A percentile compares a stretch with the other conserved stretches of the same genome.
These are phyloP conservation scores for Phytophthora hibernalis DNA, from an alignment of 352 stramenopile genomes.

Conservation along the genomic window DNA sequence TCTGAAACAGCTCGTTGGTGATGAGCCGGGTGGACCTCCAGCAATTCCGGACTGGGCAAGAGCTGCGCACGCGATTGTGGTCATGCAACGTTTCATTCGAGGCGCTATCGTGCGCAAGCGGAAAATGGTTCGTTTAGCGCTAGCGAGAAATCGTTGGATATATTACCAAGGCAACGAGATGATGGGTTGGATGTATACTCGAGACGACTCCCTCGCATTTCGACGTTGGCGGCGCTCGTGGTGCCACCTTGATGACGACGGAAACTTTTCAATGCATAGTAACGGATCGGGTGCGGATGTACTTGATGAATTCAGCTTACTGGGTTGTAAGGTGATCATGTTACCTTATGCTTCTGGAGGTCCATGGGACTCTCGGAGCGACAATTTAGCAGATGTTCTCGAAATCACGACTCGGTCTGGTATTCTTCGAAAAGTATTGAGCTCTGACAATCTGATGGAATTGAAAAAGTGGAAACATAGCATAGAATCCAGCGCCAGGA, in stretches of 20 bases:
- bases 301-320: conserved; percentile 71
- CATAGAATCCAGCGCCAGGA: conserved; percentile 66
- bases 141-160: conserved; percentile 65
- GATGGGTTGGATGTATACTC: conserved; percentile 86
- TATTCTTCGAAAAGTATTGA: conserved; percentile 66
- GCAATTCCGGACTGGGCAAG: conserved; percentile 72
- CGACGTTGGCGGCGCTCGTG: conserved; percentile 83
- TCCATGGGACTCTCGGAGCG: conserved; percentile 46
- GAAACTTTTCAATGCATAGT: conserved; percentile 72
- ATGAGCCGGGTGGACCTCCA: conserved; percentile 48
- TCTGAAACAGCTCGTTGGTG: conserved; percentile 80
- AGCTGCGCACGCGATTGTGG: conserved; percentile 74
- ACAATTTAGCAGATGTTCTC: conserved; percentile 47
- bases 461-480: conserved; percentile 77
- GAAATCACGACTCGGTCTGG: conserved; percentile 67
- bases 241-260: conserved; percentile 80
- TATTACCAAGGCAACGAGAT: conserved; percentile 66
- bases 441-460: conserved; percentile 60
- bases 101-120: conserved; percentile 73
- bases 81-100: conserved; percentile 85
- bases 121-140: conserved; percentile 65
- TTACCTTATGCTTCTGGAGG: conserved; percentile 57
- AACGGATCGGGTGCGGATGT: conserved; percentile 74
- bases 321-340: conserved; percentile 74
- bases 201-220: conserved; percentile 87